phyloP scores from a whole-genome alignment of 73 alveolate genomes.

The Paramecium octaurelia region DNA sequence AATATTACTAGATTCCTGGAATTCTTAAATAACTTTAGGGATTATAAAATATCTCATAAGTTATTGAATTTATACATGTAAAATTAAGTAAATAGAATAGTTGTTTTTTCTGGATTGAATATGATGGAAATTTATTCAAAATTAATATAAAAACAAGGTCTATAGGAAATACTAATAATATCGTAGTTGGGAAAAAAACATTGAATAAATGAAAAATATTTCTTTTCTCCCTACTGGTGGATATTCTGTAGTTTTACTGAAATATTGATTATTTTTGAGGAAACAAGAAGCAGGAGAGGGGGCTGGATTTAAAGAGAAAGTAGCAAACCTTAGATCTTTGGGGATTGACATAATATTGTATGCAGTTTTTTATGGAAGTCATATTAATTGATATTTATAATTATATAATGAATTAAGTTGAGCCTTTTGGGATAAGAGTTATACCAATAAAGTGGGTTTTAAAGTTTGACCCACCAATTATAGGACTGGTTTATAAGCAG shows the following conservation, averaged over 20 bases:
- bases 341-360: background rate
- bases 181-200: background rate
- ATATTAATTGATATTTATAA: background rate
- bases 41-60: no score
- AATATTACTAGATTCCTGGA: no score
- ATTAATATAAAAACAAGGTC: background rate
- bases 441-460: conserved; percentile 63
- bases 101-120: no score
- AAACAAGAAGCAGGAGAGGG: background rate
- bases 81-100: no score
- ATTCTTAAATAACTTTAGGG: no score
- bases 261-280: background rate
- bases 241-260: background rate
- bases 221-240: background rate
- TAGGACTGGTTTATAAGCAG: conserved; percentile 51
- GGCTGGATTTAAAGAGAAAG: background rate
- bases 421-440: conserved; percentile 29
- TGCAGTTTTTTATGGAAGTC: background rate
- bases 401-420: background rate
- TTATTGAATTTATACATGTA: no score
- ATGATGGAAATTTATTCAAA: background rate
- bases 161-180: no score
- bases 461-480: conserved; percentile 50
- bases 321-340: background rate
- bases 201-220: background rate